Base-by-base conservation (phyloP, 345 rosid genomes). In the Nasturtium officinale region DNA sequence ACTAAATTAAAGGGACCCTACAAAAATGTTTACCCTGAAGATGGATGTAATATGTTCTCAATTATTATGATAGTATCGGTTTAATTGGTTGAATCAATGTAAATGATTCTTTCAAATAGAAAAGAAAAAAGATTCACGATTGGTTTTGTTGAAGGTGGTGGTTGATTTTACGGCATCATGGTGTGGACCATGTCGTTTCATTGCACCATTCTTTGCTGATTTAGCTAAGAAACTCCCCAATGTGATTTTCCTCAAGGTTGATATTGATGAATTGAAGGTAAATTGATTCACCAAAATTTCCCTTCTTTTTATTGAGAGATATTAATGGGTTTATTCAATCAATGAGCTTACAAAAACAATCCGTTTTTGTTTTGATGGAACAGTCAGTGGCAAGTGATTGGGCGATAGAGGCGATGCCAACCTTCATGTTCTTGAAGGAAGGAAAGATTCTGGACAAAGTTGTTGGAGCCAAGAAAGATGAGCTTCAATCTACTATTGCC, bases 131-230 rank as follows among this genome's bases (percentile, higher is more conserved):
- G n/a, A n/a, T 20, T 23, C 13, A 50, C 42, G 48, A 42, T n/a
- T 69, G 58, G 65, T 47, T 47, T 33, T 61, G 62, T 38, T 30
- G 59, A 78, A 90, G 96, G 85, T 86, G 54, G 93, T 90, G 61
- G 85, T 90, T 54, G 93, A 86, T 82, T 90, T 90, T 81, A 86
- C 96, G 61, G 93, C 96, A 33, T 79, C 96, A 7, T 90, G 91
- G 96, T 87, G 93, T 18, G 91, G 89, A 63, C 93, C 96, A 9
- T 86, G 96, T 74, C 93, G 93, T 32, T 56, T 85, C 63, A 88
- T 90, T 9, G 72, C 93, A 20, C 93, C 96, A 25, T 80, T 86
- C 77, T 77, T 88, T 57, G 77, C 83, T 61, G 96, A 90, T 69
- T 76, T 90, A 77, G 93, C 96, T 56, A 88, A 81, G 91, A 85